A percentile compares a stretch with the other conserved stretches of the same genome.
These are phyloP conservation scores for Aspergillus ochraceus DNA, from an alignment of 2,329 filamentous ascomycete genomes.

Conservation along the genomic window DNA sequence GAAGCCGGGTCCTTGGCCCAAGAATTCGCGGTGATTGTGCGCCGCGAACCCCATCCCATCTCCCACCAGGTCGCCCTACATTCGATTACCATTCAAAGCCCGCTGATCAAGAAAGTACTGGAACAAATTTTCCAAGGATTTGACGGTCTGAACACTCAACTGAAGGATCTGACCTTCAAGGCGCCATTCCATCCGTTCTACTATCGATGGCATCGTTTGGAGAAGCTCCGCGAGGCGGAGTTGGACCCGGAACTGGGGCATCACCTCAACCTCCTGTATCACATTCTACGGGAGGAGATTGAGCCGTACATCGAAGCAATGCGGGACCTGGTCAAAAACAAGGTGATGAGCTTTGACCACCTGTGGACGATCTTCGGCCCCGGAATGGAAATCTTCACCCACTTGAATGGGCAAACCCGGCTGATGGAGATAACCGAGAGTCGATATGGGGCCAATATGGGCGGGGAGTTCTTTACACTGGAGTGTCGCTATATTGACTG, in stretches of 20 bases:
- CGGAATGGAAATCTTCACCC: background rate
- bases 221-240: background rate
- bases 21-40: background rate
- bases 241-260: background rate
- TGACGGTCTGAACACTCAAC: background rate
- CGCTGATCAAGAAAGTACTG: background rate
- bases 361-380: background rate
- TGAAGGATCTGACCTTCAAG: background rate
- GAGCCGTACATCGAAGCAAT: background rate
- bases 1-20: background rate
- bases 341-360: background rate
- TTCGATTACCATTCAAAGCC: slow-evolving; percentile 1
- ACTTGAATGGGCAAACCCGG: background rate
- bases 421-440: background rate
- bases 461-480: background rate
- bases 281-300: background rate
- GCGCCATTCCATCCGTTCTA: background rate
- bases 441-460: background rate
- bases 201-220: background rate
- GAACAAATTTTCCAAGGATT: background rate
- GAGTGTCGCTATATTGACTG: background rate
- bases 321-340: background rate
- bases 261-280: background rate
- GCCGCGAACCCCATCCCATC: background rate
- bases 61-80: background rate